phyloP scores from a whole-genome alignment of 352 stramenopile species.

The Globisporangium barbulae region DNA sequence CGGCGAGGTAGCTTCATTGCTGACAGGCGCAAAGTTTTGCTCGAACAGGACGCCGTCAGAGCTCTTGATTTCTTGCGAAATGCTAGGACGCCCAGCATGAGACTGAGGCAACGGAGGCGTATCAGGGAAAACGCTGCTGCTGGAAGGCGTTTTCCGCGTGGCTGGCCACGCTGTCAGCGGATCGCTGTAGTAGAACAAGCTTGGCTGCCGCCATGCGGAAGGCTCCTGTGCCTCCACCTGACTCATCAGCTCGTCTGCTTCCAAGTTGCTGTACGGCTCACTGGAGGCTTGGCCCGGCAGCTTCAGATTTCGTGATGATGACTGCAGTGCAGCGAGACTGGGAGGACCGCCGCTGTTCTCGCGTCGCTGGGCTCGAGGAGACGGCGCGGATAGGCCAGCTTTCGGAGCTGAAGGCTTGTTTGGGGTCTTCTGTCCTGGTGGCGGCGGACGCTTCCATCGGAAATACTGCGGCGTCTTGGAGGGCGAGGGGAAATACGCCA shows the following conservation, averaged over 20 bases:
- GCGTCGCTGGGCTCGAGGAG: slow-evolving; percentile 18
- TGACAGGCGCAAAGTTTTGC: not conserved
- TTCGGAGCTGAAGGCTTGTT: slow-evolving; percentile 9
- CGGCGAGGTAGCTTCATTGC: not conserved
- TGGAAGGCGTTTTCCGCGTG: slow-evolving; percentile 8
- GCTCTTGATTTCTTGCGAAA: not conserved
- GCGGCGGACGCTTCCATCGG: slow-evolving; percentile 43
- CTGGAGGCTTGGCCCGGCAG: not conserved
- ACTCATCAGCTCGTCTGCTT: not conserved
- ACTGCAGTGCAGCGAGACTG: slow-evolving; percentile 9
- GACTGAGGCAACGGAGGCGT: not conserved
- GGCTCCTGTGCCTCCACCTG: not conserved
- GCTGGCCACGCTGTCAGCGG: not conserved
- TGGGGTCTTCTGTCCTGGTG: slow-evolving; percentile 8
- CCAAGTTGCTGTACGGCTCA: not conserved
- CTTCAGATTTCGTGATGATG: slow-evolving; percentile 10
- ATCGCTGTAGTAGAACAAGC: slow-evolving; percentile 26
- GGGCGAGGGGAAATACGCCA: slow-evolving; percentile 32
- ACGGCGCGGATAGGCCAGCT: not conserved
- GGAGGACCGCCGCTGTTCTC: not conserved
- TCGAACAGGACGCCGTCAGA: not conserved
- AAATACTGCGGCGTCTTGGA: slow-evolving; percentile 62
- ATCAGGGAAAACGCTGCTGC: not conserved
- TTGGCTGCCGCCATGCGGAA: slow-evolving; percentile 13
- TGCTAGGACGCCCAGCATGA: not conserved